Percentiles rank a stretch among this genome's conserved stretches.
Evolutionary conservation across 1,284 basidiomycete genomes (phyloP).

Genomic region (Mycena sp.): DNA sequence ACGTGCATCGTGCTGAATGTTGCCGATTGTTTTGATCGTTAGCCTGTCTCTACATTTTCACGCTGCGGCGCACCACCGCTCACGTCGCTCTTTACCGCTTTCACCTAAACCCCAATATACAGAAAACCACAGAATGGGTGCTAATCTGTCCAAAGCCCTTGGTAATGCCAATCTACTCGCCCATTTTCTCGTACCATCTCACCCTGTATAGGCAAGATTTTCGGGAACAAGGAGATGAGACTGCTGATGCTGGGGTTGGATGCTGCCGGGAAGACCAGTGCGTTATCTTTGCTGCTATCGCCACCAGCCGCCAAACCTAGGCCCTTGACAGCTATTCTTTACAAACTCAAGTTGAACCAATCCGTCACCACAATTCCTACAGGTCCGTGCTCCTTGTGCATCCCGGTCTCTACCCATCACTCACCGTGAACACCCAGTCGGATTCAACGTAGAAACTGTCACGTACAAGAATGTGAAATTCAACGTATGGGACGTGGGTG

Average conservation of each 20-base stretch:
- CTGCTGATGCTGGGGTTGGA: constrained; percentile 92
- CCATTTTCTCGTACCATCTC: constrained; percentile 19
- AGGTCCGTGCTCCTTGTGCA: constrained; percentile 60
- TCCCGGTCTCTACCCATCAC: constrained; percentile 26
- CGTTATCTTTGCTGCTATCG: constrained; percentile 41
- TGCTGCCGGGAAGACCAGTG: constrained; percentile 97
- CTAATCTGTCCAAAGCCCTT: constrained; percentile 80
- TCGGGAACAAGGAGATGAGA: constrained; percentile 99
- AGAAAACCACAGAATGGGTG: constrained; percentile 64
- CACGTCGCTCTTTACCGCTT: constrained; percentile 54
- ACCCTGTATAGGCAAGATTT: constrained; percentile 80
- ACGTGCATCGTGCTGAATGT: background rate
- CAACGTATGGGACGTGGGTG: constrained; percentile 99
- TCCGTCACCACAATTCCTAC: constrained; percentile 99
- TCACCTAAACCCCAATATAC: constrained; percentile 33
- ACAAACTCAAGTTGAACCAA: constrained; percentile 99
- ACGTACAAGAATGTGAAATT: constrained; percentile 99
- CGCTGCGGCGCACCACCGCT: constrained; percentile 37
- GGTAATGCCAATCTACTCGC: constrained; percentile 51
- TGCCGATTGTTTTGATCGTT: constrained; percentile 24
- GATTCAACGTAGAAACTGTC: constrained; percentile 99
- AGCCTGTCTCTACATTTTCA: constrained; percentile 31
- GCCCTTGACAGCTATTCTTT: constrained; percentile 85
- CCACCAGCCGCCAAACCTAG: constrained; percentile 18
- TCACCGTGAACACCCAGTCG: constrained; percentile 61